Evolutionary conservation across 1,284 basidiomycete genomes (phyloP), one percentile per base, ranked within the genome.

Genomic region (Ganoderma sp.): DNA sequence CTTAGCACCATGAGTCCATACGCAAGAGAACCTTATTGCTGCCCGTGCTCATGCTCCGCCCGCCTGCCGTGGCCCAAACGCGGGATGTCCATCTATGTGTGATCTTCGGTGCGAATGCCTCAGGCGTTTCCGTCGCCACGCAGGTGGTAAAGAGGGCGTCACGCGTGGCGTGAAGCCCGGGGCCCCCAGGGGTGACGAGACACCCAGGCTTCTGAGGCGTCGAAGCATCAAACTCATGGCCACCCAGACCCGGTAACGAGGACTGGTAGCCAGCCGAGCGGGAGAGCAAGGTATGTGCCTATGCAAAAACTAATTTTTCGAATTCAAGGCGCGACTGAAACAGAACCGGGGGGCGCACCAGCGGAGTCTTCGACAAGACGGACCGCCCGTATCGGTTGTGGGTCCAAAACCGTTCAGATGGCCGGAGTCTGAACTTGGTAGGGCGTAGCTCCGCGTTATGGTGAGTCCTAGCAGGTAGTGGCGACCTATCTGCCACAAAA

Each of bases 361-460:
- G 56, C 48, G 32, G 50, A 61, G 48, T 8, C 59, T 57, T 57
- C 63, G 66, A 57, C 22, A 7, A 15, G 19, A 56, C 63, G 66
- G 66, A 65, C 32, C 32, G 63, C 39, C 39, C 61, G 56, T 22
- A 43, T 65, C 69, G 61, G 66, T 67, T 70, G 69, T 70, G 61
- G 69, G 66, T 70, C 69, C 69, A 65, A 52, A 37, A 56, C 7
- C 54, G 39, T 45, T 50, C 59, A 61, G 59, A 48, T 43, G 19
- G n/a, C 57, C 62, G 32, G 52, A 32, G 14, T 32, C 52, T 28
- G 15, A 34, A 19, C 34, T 9, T 22, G 37, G 39, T 45, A 37
- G 19, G 68, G 63, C 17, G 48, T 66, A 48, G 61, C 37, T 50
- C 61, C 61, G 54, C 64, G 64, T 64, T 63, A 34, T n/a, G 5